Base-by-base conservation (phyloP, 78 protist species). In the Bodo saltans region DNA sequence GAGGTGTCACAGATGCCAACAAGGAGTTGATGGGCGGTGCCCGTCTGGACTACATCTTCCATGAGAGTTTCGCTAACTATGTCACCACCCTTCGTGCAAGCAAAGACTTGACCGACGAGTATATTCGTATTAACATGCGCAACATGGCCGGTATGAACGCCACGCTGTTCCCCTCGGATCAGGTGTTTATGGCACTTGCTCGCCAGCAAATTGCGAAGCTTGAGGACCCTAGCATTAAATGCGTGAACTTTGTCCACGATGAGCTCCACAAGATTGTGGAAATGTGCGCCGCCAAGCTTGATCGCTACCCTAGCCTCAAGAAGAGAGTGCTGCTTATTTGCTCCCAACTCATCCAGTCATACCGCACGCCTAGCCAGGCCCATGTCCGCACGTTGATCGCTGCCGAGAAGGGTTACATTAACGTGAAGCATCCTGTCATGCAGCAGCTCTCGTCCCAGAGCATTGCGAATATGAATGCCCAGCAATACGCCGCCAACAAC, bases 151-250 rank as follows among this genome's bases (percentile, higher is more conserved):
- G 98, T 1, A 34, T 93, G 0, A 40, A 90, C 12, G 76, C 90
- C 30, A 68, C 95, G 25, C 84, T 97, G 70, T 97, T 95, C 72
- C 78, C 93, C 21, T 96, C 99, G 38, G 98, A 95, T 72, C 89
- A 47, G 67, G 88, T 94, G 8, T 97, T 97, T 47, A 98, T 95
- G 83, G 26, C 86, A 1, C 85, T 97, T 21, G 93, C 90, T 35
- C 89, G 90, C 70, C 71, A 72, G 41, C 96, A 95, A 30, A 87
- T 97, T 32, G 83, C 68, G 53, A 72, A 72, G 33, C 72, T 96
- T 52, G 88, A 89, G 69, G 89, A 81, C 32, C 98, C 98, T 11
- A 70, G 91, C 29, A 30, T 76, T 1, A 78, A 85, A 79, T 88
- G 94, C 34, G 93, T 89, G 0, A 96, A 92, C 53, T 69, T 86